Conservation (phyloP, 2,329 filamentous ascomycete genomes). For the Claviceps fusiformis region DNA sequence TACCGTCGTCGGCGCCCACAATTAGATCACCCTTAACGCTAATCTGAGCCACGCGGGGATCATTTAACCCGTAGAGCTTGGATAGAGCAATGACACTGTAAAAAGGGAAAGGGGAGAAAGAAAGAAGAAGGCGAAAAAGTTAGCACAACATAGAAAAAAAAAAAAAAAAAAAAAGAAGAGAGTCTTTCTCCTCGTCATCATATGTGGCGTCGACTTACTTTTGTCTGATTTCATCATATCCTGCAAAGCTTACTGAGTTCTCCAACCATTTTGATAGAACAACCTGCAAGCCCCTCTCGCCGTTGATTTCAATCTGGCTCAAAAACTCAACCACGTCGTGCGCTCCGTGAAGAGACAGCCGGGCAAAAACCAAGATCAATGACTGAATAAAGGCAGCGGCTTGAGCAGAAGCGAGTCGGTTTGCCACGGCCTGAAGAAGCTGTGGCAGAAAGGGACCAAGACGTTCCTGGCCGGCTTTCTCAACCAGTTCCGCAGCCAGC, state of each 20-base stretch:
- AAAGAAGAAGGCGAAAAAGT: constrained; percentile 10
- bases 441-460: constrained; percentile 83
- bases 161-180: too few species aligned
- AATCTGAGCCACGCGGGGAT: constrained; percentile 63
- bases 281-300: constrained; percentile 70
- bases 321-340: constrained; percentile 88
- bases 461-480: constrained; percentile 83
- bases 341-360: constrained; percentile 72
- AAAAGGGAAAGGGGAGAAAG: constrained; percentile 9
- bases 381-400: constrained; percentile 90
- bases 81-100: constrained; percentile 77
- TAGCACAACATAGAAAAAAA: neutral
- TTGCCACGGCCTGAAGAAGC: constrained; percentile 77
- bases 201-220: constrained; percentile 48
- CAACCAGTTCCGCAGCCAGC: constrained; percentile 84
- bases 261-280: constrained; percentile 94
- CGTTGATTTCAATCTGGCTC: constrained; percentile 66
- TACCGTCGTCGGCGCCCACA: constrained; percentile 54
- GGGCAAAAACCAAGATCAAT: constrained; percentile 86
- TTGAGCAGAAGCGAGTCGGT: constrained; percentile 67
- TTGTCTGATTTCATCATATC: constrained; percentile 92
- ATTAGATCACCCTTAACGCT: constrained; percentile 88
- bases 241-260: constrained; percentile 93
- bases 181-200: neutral
- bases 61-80: constrained; percentile 79